These are phyloP conservation scores for Zoysia pacifica DNA, from an alignment of 176 grass and related monocot genomes.

Conservation along the genomic window DNA sequence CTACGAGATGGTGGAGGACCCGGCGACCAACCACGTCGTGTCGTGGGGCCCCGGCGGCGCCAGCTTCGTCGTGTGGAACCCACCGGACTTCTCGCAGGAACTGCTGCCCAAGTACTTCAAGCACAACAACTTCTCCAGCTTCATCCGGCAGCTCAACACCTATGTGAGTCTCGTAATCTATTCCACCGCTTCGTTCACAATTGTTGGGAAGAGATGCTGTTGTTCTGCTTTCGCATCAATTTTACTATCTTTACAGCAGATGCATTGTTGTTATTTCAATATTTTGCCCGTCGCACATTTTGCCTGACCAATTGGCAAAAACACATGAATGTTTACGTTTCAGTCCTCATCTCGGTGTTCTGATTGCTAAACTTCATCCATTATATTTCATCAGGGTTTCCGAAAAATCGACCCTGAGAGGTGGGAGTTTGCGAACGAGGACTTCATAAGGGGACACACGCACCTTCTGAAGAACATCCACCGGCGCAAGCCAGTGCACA, in stretches of 20 bases:
- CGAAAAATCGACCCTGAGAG: constrained; percentile 69
- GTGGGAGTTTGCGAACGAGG: constrained; percentile 93
- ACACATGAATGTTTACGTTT: neutral
- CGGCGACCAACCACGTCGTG: constrained; percentile 55
- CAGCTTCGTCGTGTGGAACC: constrained; percentile 89
- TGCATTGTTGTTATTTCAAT: neutral
- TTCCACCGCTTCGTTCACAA: neutral
- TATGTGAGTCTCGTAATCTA: constrained; percentile 54
- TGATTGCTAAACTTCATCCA: neutral
- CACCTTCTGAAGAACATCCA: constrained; percentile 77
- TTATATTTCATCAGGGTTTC: constrained; percentile 59
- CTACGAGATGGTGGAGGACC: constrained; percentile 91
- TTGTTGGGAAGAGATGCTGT: neutral
- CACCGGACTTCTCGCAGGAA: constrained; percentile 56
- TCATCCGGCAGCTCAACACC: constrained; percentile 91
- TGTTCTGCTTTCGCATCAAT: neutral
- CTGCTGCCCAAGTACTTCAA: constrained; percentile 93
- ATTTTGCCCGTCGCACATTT: neutral
- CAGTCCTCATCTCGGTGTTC: neutral
- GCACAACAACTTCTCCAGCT: constrained; percentile 97
- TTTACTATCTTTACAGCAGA: neutral
- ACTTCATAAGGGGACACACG: constrained; percentile 70
- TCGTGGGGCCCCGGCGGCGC: constrained; percentile 63
- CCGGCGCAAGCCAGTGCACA: constrained; percentile 85
- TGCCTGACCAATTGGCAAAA: neutral